Percentiles rank a stretch among this genome's conserved stretches.
phyloP scores from a whole-genome alignment of 73 alveolate species.

The Paramecium sonneborni region DNA sequence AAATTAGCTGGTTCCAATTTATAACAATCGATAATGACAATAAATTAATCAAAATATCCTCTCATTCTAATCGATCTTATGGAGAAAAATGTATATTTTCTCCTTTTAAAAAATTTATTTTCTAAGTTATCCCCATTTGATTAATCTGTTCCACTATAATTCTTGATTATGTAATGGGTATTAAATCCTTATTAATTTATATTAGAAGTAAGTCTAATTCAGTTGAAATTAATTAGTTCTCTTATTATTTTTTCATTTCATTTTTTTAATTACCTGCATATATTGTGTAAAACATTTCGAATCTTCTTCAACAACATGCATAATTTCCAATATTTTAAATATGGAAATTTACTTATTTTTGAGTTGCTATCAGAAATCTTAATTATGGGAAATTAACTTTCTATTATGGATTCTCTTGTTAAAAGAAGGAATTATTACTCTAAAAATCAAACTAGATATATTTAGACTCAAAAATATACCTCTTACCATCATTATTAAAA shows the following conservation, averaged over 20 bases:
- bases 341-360: neutral
- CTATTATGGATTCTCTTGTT: neutral
- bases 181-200: neutral
- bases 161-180: neutral
- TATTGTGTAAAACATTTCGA: neutral
- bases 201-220: neutral
- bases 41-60: neutral
- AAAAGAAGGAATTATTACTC: neutral
- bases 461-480: neutral
- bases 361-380: neutral
- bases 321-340: neutral
- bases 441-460: neutral
- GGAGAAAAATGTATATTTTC: neutral
- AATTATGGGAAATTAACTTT: neutral
- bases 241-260: neutral
- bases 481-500: neutral
- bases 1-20: neutral
- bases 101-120: neutral
- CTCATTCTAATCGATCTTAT: conserved; percentile 30
- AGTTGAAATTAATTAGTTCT: neutral
- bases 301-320: neutral
- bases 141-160: neutral
- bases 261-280: neutral
- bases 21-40: conserved; percentile 31
- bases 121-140: neutral